Evolutionary conservation across 2,329 filamentous ascomycete genomes (phyloP), one percentile per base, ranked within the genome.

Genomic region (Arthroderma sp.): DNA sequence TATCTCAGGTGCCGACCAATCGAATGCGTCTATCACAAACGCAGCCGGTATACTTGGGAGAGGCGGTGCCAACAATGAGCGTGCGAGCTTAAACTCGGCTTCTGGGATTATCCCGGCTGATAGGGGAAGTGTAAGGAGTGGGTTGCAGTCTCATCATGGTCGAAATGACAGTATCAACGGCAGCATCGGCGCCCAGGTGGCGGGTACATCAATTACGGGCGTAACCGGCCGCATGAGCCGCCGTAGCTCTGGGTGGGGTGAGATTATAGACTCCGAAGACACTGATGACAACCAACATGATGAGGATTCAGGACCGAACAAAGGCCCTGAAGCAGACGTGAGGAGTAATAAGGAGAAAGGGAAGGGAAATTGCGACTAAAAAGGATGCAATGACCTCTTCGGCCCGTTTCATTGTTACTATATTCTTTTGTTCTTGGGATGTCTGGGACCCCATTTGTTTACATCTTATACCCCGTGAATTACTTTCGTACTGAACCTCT

Each of bases 81-180:
- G 77, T 4, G 72, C 74, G 7, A 80, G 75, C 52, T 64, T 95
- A 43, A 94, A 94, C 65, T 87, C 83, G 0, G 36, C 42, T 30
- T 42, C 47, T 6, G 48, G 46, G 4, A 74, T 77, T 8, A 63
- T 85, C 5, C 69, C 75, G 5, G 82, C 81, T 47, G 88, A 94
- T 56, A 74, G 88, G 40, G 78, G 80, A 6, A 94, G 86, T 57
- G 69, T 93, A 29, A 75, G 85, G 44, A 94, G 85, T 60, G 85
- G 84, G 6, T 34, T 46, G 10, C 45, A 49, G 8, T 50, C 50
- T 8, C 49, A 85, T 0, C 88, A 94, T 60, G 78, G 76, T 2
- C 75, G 85, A 49, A 81, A 85, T 41, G 86, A 94, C 59, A 94
- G 87, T 62, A 77, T 89, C 44, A 82, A 72, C 49, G 83, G 84